Base-by-base conservation (phyloP, 768 basidiomycete genomes). In the Suillus subalutaceus region DNA sequence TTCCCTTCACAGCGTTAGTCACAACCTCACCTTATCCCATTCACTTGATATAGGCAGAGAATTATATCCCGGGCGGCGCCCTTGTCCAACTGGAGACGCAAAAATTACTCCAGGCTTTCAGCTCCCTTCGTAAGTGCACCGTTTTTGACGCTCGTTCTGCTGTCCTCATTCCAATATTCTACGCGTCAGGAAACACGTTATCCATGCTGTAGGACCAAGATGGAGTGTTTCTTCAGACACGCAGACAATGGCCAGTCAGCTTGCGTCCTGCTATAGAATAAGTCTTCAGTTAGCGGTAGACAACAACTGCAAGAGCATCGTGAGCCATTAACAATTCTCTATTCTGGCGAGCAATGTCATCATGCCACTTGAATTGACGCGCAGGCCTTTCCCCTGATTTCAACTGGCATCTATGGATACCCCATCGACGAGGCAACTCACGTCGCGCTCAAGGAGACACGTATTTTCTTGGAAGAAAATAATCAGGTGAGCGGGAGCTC, bases 201-300 rank as follows among this genome's bases (percentile, higher is more conserved):
- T 95, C 50, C 93, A 94, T 71, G 84, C 93, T 4, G 93, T 94
- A 18, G 93, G 93, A 13, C 93, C 93, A 0, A 75, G 91, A 1
- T 93, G 90, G 61, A 32, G 74, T 73, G 81, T 80, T 6, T 64
- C 70, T 3, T 65, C 69, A 1, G 77, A 81, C 35, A 76, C 75
- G 44, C 82, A 83, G 50, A 75, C 74, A 35, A 85, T 83, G 63
- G 86, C 87, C 6, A 69, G 73, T 65, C 83, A 87, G 67, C 82
- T 95, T 16, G 81, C 81, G 4, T 90, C 91, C 10, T 91, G 91
- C 71, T 95, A 95, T 72, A 78, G 75, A 64, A 84, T 74, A 23
- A 89, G 90, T 69, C 76, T 94, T 65, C 80, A 87, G 60, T 66
- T 92, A 23, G 90, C 91, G 0, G 78, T 83, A 1, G 80, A 88